phyloP scores from a whole-genome alignment of 495 filamentous ascomycete species.

The Trichocladium antarcticum region DNA sequence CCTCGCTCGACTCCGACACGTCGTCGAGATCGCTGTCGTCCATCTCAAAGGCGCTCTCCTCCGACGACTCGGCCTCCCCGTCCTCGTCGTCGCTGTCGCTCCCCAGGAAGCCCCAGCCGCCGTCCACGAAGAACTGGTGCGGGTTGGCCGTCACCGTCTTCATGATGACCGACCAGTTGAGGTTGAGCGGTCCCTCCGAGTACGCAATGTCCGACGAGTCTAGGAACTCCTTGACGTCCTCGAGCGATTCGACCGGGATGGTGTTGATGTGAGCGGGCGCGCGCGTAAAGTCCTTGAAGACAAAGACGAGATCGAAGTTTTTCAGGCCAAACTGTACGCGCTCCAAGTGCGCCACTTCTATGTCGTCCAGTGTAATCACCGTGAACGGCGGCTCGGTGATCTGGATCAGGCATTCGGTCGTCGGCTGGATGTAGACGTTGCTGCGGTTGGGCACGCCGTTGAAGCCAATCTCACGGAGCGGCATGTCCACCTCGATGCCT shows the following conservation, averaged over 20 bases:
- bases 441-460: slow-evolving; percentile 91
- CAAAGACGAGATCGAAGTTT: slow-evolving; percentile 97
- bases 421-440: slow-evolving; percentile 89
- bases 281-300: slow-evolving; percentile 91
- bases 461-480: slow-evolving; percentile 93
- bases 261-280: slow-evolving; percentile 90
- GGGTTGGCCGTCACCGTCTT: slow-evolving; percentile 93
- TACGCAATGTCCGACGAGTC: slow-evolving; percentile 89
- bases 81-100: slow-evolving; percentile 83
- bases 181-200: slow-evolving; percentile 88
- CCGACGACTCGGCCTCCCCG: slow-evolving; percentile 58
- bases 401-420: slow-evolving; percentile 96
- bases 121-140: slow-evolving; percentile 87
- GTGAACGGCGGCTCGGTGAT: slow-evolving; percentile 94
- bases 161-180: slow-evolving; percentile 99
- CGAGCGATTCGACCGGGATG: slow-evolving; percentile 88
- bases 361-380: slow-evolving; percentile 86
- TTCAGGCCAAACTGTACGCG: slow-evolving; percentile 97
- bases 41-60: slow-evolving; percentile 88
- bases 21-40: slow-evolving; percentile 70
- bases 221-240: slow-evolving; percentile 95
- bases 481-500: slow-evolving; percentile 81
- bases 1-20: slow-evolving; percentile 68
- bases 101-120: slow-evolving; percentile 88
- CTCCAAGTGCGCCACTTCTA: slow-evolving; percentile 93